A percentile compares a stretch with the other conserved stretches of the same genome.
phyloP scores from a whole-genome alignment of 768 basidiomycete species.

The Suillus weaverae region DNA sequence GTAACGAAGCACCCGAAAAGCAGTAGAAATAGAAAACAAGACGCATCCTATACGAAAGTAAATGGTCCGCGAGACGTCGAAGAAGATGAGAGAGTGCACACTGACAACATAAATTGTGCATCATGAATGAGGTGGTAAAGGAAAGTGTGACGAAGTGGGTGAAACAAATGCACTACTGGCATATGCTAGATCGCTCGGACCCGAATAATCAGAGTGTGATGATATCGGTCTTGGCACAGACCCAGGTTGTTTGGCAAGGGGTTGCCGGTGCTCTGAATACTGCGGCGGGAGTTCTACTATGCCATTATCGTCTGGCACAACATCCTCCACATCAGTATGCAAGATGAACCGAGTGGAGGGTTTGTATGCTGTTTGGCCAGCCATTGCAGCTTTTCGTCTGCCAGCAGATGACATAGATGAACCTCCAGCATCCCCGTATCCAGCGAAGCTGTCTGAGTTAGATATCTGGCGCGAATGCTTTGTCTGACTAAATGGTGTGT shows the following conservation, averaged over 20 bases:
- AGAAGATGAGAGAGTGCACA: neutral
- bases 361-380: constrained; percentile 42
- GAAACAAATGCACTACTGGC: constrained; percentile 12
- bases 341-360: constrained; percentile 56
- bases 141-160: constrained; percentile 4
- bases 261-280: constrained; percentile 54
- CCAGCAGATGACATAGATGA: constrained; percentile 38
- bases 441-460: constrained; percentile 19
- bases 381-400: constrained; percentile 56
- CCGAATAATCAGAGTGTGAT: constrained; percentile 8
- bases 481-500: neutral
- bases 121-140: constrained; percentile 17
- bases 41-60: neutral
- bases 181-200: constrained; percentile 15
- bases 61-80: constrained; percentile 4
- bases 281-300: constrained; percentile 76
- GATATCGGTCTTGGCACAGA: constrained; percentile 17
- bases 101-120: neutral
- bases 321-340: constrained; percentile 70
- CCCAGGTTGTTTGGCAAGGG: constrained; percentile 1
- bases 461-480: constrained; percentile 23
- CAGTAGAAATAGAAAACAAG: neutral
- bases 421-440: constrained; percentile 19
- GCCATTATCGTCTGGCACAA: constrained; percentile 44
- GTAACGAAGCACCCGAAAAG: neutral